Percentiles rank a stretch among this genome's conserved stretches.
Conservation (phyloP, 768 basidiomycete genomes). For the Lentinula edodes region DNA sequence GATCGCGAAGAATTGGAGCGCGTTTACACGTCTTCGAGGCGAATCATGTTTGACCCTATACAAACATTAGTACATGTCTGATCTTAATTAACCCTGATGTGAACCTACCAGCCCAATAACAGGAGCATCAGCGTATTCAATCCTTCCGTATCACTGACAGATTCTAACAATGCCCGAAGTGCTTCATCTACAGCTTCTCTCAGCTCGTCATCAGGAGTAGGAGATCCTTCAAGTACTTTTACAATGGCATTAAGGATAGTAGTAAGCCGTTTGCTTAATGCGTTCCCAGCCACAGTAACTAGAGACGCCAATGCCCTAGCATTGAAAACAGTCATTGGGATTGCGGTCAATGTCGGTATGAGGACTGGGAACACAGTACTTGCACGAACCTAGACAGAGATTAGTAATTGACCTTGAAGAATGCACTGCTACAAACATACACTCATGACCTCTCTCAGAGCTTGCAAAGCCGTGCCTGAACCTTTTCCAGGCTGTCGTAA, state of each 20-base stretch:
- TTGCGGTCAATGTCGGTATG: slow-evolving; percentile 86
- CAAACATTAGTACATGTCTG: neutral
- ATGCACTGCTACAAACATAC: slow-evolving; percentile 29
- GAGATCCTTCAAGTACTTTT: slow-evolving; percentile 60
- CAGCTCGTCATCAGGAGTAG: slow-evolving; percentile 61
- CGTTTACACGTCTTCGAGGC: slow-evolving; percentile 68
- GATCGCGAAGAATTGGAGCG: slow-evolving; percentile 68
- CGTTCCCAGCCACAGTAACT: slow-evolving; percentile 89
- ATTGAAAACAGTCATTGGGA: slow-evolving; percentile 94
- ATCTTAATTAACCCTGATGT: neutral
- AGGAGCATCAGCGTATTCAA: slow-evolving; percentile 86
- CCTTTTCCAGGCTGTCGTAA: slow-evolving; percentile 88
- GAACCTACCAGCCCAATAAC: slow-evolving; percentile 77
- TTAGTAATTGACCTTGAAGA: neutral
- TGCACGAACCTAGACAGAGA: slow-evolving; percentile 68
- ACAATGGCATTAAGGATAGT: slow-evolving; percentile 77
- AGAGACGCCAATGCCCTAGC: slow-evolving; percentile 85
- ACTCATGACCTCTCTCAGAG: slow-evolving; percentile 90
- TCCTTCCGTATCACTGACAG: slow-evolving; percentile 83
- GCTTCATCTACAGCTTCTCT: slow-evolving; percentile 68
- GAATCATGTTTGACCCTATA: slow-evolving; percentile 77
- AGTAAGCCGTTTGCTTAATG: slow-evolving; percentile 78
- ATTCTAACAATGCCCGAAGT: slow-evolving; percentile 64
- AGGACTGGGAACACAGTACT: slow-evolving; percentile 95
- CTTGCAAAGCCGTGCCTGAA: slow-evolving; percentile 94